A percentile compares a stretch with the other conserved stretches of the same genome.
Conservation (phyloP, 106 monocot genomes). For the Alisma plantagoaquatica region DNA sequence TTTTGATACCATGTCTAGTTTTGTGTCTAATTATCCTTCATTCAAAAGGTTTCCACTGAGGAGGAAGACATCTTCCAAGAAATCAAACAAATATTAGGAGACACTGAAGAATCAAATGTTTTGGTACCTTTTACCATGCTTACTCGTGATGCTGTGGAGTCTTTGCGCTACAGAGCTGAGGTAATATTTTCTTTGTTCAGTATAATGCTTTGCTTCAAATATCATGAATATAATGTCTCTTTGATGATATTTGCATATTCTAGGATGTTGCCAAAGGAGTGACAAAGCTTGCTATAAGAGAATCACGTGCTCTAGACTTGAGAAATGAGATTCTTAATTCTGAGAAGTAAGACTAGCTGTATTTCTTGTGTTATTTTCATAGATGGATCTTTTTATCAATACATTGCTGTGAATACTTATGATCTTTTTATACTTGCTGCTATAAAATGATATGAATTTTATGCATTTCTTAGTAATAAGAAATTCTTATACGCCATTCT, state of each 20-base stretch:
- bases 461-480: too few relatives aligned
- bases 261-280: slow-evolving; percentile 93
- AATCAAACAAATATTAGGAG: slow-evolving; percentile 47
- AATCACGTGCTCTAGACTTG: too few relatives aligned
- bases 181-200: slow-evolving; percentile 14
- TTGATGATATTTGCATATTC: slow-evolving; percentile 3
- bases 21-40: background rate
- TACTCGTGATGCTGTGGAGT: slow-evolving; percentile 72
- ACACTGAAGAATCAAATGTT: slow-evolving; percentile 19
- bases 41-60: slow-evolving; percentile 51
- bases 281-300: too few relatives aligned
- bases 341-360: slow-evolving; percentile 3
- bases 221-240: background rate
- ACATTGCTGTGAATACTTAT: background rate
- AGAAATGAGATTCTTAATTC: too few relatives aligned
- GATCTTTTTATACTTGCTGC: background rate
- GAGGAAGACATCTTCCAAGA: slow-evolving; percentile 47
- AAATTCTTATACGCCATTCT: too few relatives aligned
- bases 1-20: background rate
- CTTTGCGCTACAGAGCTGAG: slow-evolving; percentile 83
- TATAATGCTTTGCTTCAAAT: background rate
- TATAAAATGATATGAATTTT: background rate
- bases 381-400: too few relatives aligned
- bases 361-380: too few relatives aligned
- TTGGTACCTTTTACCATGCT: slow-evolving; percentile 68